Evolutionary conservation across 768 basidiomycete genomes (phyloP), one percentile per base, ranked within the genome.

Genomic region (Sporobolomyces phaffii): DNA sequence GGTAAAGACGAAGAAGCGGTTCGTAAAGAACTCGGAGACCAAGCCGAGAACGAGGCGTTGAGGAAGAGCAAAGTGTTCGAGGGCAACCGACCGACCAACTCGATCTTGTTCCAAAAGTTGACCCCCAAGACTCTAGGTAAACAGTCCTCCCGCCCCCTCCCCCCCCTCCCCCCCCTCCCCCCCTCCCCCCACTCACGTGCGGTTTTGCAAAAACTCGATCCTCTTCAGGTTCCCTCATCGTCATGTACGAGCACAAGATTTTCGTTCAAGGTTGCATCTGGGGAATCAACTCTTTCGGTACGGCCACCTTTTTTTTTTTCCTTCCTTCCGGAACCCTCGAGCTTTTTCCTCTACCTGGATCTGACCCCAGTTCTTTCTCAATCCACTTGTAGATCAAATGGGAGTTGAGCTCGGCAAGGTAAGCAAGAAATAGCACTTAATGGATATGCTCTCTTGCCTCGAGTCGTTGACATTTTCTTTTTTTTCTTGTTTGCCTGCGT

Each of bases 231-330:
- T 87, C 91, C 3, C 81, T 96, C 60, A 88, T 96, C 76, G 90
- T 88, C 20, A 75, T 96, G 70, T 96, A 94, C 77, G 92, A 98
- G 79, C 96, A 99, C 83, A 99, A 99, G 83, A 96, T 99, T 77
- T 97, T 97, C 79, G 88, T 89, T 0, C 96, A 98, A 77, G 96
- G 96, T 76, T 87, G 89, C 49, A 82, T 98, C 64, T 98, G 92
- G 93, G 93, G 93, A 29, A 94, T 99, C 82, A 98, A 99, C 82
- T 92, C 91, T 5, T 98, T 91, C 77, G 93, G 90, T 90, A 59
- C 38, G 84, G 77, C 36, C 36, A 41, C 20, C 20, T 13, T 20
- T 24, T 47, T 15, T 28, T 20, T 31, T 38, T 17, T 38, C 38
- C 38, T n/a, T 26, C n/a, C n/a, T n/a, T n/a, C n/a, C n/a, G n/a